Conservation (phyloP, 1,139 yeast species). For the Spencermartinsiella ligniputridi region DNA sequence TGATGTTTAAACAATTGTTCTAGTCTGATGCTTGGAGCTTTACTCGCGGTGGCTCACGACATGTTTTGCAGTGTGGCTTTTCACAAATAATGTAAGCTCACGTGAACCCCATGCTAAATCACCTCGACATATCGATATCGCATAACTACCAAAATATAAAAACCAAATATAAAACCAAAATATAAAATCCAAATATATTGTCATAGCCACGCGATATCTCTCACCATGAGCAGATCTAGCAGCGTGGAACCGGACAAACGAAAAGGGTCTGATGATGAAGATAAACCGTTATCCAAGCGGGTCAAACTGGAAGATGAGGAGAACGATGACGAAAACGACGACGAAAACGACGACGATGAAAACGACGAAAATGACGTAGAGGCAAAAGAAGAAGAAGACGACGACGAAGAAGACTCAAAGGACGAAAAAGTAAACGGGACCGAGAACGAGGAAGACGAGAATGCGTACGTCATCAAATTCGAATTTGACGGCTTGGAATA, state of each 20-base stretch:
- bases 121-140: too few species aligned
- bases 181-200: too few species aligned
- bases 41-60: too few species aligned
- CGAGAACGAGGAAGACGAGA: slow-evolving; percentile 29
- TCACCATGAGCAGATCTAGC: slow-evolving; percentile 1
- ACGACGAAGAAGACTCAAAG: slow-evolving; percentile 20
- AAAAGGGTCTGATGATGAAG: slow-evolving; percentile 6
- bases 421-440: slow-evolving; percentile 20
- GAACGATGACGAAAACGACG: slow-evolving; percentile 25
- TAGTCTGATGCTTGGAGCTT: too few species aligned
- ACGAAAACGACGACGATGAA: slow-evolving; percentile 23
- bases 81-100: too few species aligned
- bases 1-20: too few species aligned
- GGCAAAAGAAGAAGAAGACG: slow-evolving; percentile 25
- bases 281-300: slow-evolving; percentile 7
- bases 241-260: slow-evolving; percentile 1
- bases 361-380: slow-evolving; percentile 26
- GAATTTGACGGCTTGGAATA: slow-evolving; percentile 76
- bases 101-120: too few species aligned
- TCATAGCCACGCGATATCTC: background rate
- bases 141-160: too few species aligned
- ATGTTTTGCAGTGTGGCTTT: too few species aligned
- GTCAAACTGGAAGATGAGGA: slow-evolving; percentile 20
- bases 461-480: slow-evolving; percentile 41
- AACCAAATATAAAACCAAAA: too few species aligned